These are phyloP conservation scores for Carex kokanica DNA, from an alignment of 176 grass and related monocot species.

Conservation along the genomic window DNA sequence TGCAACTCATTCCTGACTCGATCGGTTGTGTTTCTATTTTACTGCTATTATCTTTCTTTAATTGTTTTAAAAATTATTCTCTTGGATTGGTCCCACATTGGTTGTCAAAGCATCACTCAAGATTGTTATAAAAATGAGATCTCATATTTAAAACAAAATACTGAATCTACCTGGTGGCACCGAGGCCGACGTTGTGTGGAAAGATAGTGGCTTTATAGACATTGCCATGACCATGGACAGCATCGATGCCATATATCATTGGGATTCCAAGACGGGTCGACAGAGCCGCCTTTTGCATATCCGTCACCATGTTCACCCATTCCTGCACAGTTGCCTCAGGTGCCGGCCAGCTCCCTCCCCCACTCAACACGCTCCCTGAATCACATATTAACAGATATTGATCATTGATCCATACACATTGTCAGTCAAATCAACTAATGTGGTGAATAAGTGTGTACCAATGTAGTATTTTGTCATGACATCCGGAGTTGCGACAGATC, in stretches of 20 bases:
- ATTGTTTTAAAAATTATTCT: background rate
- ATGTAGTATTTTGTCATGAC: constrained; percentile 46
- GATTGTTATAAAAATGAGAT: background rate
- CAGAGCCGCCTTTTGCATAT: constrained; percentile 36
- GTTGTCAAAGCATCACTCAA: constrained; percentile 8
- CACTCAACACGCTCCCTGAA: constrained; percentile 58
- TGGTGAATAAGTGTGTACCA: constrained; percentile 1
- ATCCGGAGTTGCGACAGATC: constrained; percentile 34
- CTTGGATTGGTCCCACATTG: background rate
- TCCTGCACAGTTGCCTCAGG: constrained; percentile 34
- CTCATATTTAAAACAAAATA: background rate
- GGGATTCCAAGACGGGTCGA: constrained; percentile 24
- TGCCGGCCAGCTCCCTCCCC: constrained; percentile 49
- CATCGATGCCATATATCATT: constrained; percentile 29
- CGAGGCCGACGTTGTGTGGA: constrained; percentile 25
- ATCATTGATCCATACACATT: background rate
- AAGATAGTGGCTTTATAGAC: constrained; percentile 29
- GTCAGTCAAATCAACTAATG: background rate
- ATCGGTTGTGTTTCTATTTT: background rate
- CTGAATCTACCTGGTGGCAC: constrained; percentile 37
- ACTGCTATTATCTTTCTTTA: background rate
- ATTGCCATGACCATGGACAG: constrained; percentile 25
- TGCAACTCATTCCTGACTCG: background rate
- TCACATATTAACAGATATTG: background rate
- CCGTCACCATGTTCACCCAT: constrained; percentile 50